phyloP scores from a whole-genome alignment of 169 alveolate genomes.

The Cystoisospora suis region DNA sequence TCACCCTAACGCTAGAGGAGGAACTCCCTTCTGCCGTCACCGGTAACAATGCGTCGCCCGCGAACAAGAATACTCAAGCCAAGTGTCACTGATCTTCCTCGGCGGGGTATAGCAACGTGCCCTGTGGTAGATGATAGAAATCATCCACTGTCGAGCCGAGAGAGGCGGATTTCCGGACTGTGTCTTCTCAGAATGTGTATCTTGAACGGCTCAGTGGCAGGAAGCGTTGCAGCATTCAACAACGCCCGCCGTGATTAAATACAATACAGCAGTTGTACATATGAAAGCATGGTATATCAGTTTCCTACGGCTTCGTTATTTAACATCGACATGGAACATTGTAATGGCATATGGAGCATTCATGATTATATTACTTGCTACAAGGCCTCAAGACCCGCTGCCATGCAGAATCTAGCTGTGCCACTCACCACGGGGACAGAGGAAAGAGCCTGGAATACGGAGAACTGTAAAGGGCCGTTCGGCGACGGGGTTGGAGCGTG shows the following conservation, averaged over 20 bases:
- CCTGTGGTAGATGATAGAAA: no score
- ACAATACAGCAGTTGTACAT: neutral
- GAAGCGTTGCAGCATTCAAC: no score
- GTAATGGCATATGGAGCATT: neutral
- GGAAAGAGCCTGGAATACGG: constrained; percentile 3
- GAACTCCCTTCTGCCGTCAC: no score
- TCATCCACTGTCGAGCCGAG: no score
- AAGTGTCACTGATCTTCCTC: no score
- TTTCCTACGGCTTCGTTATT: neutral
- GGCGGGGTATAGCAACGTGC: no score
- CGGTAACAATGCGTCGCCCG: no score
- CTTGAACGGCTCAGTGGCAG: no score
- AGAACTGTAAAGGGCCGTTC: neutral
- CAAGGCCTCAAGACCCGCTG: neutral
- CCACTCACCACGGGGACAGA: constrained; percentile 11
- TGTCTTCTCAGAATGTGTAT: no score
- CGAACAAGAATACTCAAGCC: no score
- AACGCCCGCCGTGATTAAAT: neutral
- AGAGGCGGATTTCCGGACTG: no score
- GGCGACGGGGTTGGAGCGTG: neutral
- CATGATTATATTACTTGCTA: neutral
- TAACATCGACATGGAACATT: neutral
- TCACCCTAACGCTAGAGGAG: no score
- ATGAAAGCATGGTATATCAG: neutral
- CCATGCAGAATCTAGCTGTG: neutral